A percentile compares a stretch with the other conserved stretches of the same genome.
Conservation (phyloP, 2,329 filamentous ascomycete species). For the Chrysoporthe cubensis region DNA sequence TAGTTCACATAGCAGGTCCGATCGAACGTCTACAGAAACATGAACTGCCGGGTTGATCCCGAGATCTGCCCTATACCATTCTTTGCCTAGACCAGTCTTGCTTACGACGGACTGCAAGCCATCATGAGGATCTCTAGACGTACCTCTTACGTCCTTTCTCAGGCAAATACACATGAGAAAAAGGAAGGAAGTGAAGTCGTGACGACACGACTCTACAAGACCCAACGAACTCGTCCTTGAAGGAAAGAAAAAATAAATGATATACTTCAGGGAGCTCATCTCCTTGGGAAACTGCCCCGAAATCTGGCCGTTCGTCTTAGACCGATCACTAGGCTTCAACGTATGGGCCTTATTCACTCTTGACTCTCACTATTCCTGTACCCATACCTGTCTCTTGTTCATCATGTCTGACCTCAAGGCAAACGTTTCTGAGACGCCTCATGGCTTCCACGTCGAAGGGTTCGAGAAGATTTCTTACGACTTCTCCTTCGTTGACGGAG, state of each 20-base stretch:
- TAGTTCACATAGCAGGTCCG: not conserved
- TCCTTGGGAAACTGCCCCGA: not conserved
- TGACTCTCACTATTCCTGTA: not conserved
- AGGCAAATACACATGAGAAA: conserved; percentile 4
- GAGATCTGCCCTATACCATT: not conserved
- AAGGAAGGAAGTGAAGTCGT: conserved; percentile 16
- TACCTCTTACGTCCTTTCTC: conserved; percentile 12
- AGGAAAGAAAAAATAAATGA: not conserved
- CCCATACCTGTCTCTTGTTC: conserved; percentile 13
- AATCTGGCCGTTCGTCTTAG: not conserved
- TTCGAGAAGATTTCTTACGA: conserved; percentile 79
- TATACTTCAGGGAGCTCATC: conserved; percentile 14
- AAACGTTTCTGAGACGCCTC: conserved; percentile 63
- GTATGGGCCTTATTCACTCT: not conserved
- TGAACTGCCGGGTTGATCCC: not conserved
- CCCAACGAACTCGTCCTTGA: not conserved
- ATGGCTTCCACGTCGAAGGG: conserved; percentile 71
- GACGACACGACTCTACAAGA: conserved; percentile 25
- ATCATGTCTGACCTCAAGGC: conserved; percentile 73
- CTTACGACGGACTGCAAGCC: conserved; percentile 1
- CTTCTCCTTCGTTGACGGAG: conserved; percentile 72
- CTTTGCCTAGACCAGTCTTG: not conserved
- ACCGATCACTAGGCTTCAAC: conserved; percentile 4
- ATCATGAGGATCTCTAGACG: conserved; percentile 11
- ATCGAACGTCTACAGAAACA: not conserved